A percentile compares a stretch with the other conserved stretches of the same genome.
Evolutionary conservation across 1,284 basidiomycete genomes (phyloP).

Genomic region (Volvariella volvacea): DNA sequence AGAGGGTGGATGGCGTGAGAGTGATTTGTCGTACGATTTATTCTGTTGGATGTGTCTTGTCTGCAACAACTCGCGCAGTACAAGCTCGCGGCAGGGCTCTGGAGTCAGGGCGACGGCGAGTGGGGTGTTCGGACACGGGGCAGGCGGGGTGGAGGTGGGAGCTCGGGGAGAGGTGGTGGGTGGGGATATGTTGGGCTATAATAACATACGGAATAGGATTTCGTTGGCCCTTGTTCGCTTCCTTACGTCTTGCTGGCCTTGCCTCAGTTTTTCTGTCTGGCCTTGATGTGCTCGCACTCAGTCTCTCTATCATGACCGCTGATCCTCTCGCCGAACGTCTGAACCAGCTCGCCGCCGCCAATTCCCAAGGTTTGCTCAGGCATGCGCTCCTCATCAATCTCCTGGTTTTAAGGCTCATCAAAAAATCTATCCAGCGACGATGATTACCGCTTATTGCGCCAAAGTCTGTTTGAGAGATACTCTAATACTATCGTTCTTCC

Average conservation of each 20-base stretch:
- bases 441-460: constrained; percentile 40
- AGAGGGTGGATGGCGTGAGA: background rate
- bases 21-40: background rate
- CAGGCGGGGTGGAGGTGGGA: no score
- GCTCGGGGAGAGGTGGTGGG: no score
- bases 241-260: no score
- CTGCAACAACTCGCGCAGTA: no score
- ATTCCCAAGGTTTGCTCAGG: constrained; percentile 36
- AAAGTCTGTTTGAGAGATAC: constrained; percentile 37
- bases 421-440: constrained; percentile 31
- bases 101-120: no score
- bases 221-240: no score
- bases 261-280: no score
- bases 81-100: no score
- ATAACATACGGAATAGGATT: no score
- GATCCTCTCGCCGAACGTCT: constrained; percentile 37
- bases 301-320: background rate
- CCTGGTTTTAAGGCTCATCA: constrained; percentile 4
- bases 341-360: constrained; percentile 35
- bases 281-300: no score
- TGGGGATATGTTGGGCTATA: no score
- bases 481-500: constrained; percentile 21
- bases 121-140: no score
- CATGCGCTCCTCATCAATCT: constrained; percentile 12
- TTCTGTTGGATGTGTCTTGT: background rate